Conservation (phyloP, 2,329 filamentous ascomycete genomes). For the Epichloe glyceriae region DNA sequence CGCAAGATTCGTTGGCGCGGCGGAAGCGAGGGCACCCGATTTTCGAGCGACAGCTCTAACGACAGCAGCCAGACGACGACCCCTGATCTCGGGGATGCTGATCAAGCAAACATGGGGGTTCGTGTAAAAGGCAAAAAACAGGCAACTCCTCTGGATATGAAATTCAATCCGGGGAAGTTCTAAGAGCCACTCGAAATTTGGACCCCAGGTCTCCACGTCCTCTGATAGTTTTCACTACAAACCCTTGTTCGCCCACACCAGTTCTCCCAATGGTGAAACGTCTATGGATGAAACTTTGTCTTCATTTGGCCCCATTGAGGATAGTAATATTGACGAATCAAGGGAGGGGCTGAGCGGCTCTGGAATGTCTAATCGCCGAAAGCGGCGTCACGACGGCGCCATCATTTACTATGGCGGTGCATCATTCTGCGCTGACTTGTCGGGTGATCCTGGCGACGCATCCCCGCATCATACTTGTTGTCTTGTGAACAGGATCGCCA, state of each 20-base stretch:
- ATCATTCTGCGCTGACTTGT: constrained; percentile 69
- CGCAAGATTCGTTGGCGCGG: constrained; percentile 72
- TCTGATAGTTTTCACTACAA: constrained; percentile 48
- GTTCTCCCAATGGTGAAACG: constrained; percentile 32
- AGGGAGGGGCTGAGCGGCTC: constrained; percentile 34
- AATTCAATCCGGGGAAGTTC: constrained; percentile 20
- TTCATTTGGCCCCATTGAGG: constrained; percentile 33
- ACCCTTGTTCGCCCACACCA: constrained; percentile 43
- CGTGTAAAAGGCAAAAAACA: constrained; percentile 34
- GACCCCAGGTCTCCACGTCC: constrained; percentile 23
- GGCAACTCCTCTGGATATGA: constrained; percentile 22
- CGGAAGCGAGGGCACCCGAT: constrained; percentile 48
- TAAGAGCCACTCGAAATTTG: constrained; percentile 28
- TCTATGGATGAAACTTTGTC: constrained; percentile 37
- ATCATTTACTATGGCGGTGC: constrained; percentile 77
- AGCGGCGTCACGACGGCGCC: constrained; percentile 52
- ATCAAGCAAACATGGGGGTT: constrained; percentile 27
- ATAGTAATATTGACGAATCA: constrained; percentile 36
- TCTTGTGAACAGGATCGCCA: constrained; percentile 28
- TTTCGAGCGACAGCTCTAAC: constrained; percentile 50
- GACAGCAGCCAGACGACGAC: constrained; percentile 33
- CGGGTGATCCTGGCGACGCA: constrained; percentile 45
- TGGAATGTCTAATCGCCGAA: constrained; percentile 34
- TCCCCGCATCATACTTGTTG: constrained; percentile 35
- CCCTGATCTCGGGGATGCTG: constrained; percentile 36